Conservation (phyloP, 495 filamentous ascomycete genomes). For the Aspergillus wentii region DNA sequence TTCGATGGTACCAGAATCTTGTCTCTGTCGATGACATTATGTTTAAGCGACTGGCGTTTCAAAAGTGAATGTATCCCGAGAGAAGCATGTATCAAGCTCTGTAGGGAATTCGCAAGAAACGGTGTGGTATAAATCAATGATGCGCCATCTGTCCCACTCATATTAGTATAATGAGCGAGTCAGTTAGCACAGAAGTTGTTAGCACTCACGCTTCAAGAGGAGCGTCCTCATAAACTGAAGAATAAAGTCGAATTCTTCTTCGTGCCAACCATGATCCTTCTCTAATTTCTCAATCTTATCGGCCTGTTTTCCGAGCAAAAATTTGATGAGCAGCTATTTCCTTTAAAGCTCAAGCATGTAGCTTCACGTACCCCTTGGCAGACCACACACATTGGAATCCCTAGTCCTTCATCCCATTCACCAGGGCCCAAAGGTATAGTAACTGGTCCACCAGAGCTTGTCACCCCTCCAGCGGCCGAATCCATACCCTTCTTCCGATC, state of each 20-base stretch:
- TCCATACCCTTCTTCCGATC: slow-evolving; percentile 45
- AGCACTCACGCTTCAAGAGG: slow-evolving; percentile 69
- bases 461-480: slow-evolving; percentile 39
- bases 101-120: slow-evolving; percentile 71
- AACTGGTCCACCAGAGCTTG: slow-evolving; percentile 47
- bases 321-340: slow-evolving; percentile 19
- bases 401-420: slow-evolving; percentile 90
- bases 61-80: slow-evolving; percentile 86
- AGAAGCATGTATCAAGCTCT: slow-evolving; percentile 78
- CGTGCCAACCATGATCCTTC: slow-evolving; percentile 83
- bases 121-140: slow-evolving; percentile 88
- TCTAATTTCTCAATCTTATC: slow-evolving; percentile 86
- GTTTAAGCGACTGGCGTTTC: slow-evolving; percentile 77
- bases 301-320: slow-evolving; percentile 50
- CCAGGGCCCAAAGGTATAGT: slow-evolving; percentile 79
- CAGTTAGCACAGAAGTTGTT: too few relatives aligned
- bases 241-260: slow-evolving; percentile 90
- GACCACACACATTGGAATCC: slow-evolving; percentile 84
- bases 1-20: slow-evolving; percentile 91
- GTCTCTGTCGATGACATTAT: slow-evolving; percentile 94
- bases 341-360: not conserved
- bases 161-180: not conserved
- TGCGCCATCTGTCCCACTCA: slow-evolving; percentile 63
- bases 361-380: slow-evolving; percentile 74
- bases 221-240: slow-evolving; percentile 84